phyloP scores from a whole-genome alignment of 495 filamentous ascomycete genomes.

The Penicillium lagena region DNA sequence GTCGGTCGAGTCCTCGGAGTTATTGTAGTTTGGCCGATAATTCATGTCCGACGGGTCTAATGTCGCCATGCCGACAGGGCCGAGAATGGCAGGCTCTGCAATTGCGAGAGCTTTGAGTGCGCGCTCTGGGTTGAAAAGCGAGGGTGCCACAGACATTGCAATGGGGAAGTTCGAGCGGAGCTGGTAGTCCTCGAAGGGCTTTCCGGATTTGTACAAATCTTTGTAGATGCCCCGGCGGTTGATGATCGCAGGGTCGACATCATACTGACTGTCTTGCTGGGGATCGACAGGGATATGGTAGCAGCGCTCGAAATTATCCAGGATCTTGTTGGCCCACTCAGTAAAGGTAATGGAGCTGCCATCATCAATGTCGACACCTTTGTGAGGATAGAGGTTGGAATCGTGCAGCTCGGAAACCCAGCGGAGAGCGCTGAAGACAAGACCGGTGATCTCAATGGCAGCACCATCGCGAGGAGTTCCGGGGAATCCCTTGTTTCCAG shows the following conservation, averaged over 20 bases:
- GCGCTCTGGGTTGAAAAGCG: slow-evolving; percentile 71
- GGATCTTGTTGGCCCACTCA: slow-evolving; percentile 77
- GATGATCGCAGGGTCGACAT: slow-evolving; percentile 70
- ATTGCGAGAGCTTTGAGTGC: slow-evolving; percentile 72
- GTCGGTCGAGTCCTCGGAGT: slow-evolving; percentile 84
- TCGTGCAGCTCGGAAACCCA: slow-evolving; percentile 69
- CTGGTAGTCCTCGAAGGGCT: slow-evolving; percentile 97
- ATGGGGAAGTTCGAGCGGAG: slow-evolving; percentile 91
- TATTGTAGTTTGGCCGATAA: slow-evolving; percentile 90
- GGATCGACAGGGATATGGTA: slow-evolving; percentile 74
- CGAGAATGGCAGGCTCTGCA: slow-evolving; percentile 71
- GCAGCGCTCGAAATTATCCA: slow-evolving; percentile 79
- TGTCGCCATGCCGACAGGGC: slow-evolving; percentile 92
- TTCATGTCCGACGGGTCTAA: slow-evolving; percentile 88
- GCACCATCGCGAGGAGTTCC: slow-evolving; percentile 95
- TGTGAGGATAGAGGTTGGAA: slow-evolving; percentile 60
- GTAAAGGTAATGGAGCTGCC: slow-evolving; percentile 59
- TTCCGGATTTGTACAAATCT: slow-evolving; percentile 85
- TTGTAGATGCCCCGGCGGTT: slow-evolving; percentile 96
- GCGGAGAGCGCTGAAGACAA: slow-evolving; percentile 78
- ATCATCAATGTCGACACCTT: slow-evolving; percentile 57
- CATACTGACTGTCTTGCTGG: slow-evolving; percentile 66
- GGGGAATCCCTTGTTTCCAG: slow-evolving; percentile 88
- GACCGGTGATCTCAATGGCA: slow-evolving; percentile 88
- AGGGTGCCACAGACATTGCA: slow-evolving; percentile 88